Evolutionary conservation across 225 moss, liverwort and hornwort species (phyloP), one percentile per base, ranked within the genome.

Genomic region (Neckera pumila): DNA sequence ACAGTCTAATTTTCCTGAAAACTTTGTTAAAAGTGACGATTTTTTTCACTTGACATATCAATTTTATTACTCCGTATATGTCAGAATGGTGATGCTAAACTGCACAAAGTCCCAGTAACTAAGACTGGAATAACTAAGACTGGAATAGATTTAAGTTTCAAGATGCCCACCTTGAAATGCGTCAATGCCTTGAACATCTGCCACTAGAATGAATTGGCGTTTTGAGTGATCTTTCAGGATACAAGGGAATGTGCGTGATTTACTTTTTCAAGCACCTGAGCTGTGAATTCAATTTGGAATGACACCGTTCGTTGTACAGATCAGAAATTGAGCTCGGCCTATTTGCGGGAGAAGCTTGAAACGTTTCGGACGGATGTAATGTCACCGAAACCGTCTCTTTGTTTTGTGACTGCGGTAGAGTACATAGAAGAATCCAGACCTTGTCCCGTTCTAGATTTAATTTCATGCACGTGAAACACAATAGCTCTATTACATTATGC

Each of bases 301-400:
- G 70, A 77, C 76, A 49, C 79, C 34, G 25, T 54, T 53, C 40
- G 76, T 69, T 81, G 15, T 58, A 56, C 86, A 91, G 89, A 54
- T 63, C 70, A 86, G 58, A 47, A 83, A 65, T 57, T 90, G 78
- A 86, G 78, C 87, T 85, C 71, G 59, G 78, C 65, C 11, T 45
- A 81, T 56, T 45, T 91, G 76, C 75, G 61, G 45, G 87, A 76
- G 87, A 87, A 87, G 89, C 89, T 91, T 51, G 76, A 70, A 62
- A 77, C 87, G 17, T 85, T 91, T 85, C 85, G 89, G 49, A 34
- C 62, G 25, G 58, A 87, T 47, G 89, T 91, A 91, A 86, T 79
- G 67, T n/a, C 81, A 61, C 81, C 54, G 4, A 82, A 85, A 82
- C 65, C 61, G 28, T 79, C 83, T 69, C 69, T 76, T 63, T 67